A percentile compares a stretch with the other conserved stretches of the same genome.
Conservation (phyloP, 2,329 filamentous ascomycete species). For the Trichoderma sp. region DNA sequence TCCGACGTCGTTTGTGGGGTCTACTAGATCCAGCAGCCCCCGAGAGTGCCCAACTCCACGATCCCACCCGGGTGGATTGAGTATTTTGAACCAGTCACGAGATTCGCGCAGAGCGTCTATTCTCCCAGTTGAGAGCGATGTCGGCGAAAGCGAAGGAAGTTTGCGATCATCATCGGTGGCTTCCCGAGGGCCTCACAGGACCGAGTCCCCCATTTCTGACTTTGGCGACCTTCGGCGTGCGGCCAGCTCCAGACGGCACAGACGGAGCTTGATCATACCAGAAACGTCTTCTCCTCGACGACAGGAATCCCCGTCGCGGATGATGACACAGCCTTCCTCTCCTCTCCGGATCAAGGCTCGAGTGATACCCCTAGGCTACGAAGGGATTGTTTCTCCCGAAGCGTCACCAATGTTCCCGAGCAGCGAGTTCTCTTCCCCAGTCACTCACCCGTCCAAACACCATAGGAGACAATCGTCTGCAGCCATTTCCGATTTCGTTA, state of each 20-base stretch:
- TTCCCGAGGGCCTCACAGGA: slow-evolving; percentile 67
- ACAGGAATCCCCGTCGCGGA: slow-evolving; percentile 84
- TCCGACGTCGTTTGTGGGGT: slow-evolving; percentile 60
- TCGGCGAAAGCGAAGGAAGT: slow-evolving; percentile 85
- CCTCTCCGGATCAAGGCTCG: slow-evolving; percentile 88
- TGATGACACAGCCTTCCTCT: slow-evolving; percentile 72
- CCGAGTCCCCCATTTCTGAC: slow-evolving; percentile 89
- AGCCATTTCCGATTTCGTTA: slow-evolving; percentile 69
- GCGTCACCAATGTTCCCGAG: slow-evolving; percentile 83
- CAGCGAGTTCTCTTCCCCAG: slow-evolving; percentile 78
- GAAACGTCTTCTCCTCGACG: slow-evolving; percentile 76
- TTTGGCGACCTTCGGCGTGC: slow-evolving; percentile 74
- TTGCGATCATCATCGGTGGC: slow-evolving; percentile 76
- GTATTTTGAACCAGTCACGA: slow-evolving; percentile 58
- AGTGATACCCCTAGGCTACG: slow-evolving; percentile 57
- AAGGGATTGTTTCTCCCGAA: slow-evolving; percentile 78
- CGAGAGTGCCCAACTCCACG: slow-evolving; percentile 88
- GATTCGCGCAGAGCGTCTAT: slow-evolving; percentile 72
- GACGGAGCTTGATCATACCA: slow-evolving; percentile 82
- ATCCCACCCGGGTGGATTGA: slow-evolving; percentile 67
- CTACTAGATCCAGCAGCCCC: slow-evolving; percentile 86
- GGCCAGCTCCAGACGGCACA: slow-evolving; percentile 79
- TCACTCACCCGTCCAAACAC: slow-evolving; percentile 61
- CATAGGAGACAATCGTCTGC: slow-evolving; percentile 91
- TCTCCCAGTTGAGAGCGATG: slow-evolving; percentile 79